Evolutionary conservation across 1,139 yeast species (phyloP).

Genomic region (Suhomyces coccinellae): DNA sequence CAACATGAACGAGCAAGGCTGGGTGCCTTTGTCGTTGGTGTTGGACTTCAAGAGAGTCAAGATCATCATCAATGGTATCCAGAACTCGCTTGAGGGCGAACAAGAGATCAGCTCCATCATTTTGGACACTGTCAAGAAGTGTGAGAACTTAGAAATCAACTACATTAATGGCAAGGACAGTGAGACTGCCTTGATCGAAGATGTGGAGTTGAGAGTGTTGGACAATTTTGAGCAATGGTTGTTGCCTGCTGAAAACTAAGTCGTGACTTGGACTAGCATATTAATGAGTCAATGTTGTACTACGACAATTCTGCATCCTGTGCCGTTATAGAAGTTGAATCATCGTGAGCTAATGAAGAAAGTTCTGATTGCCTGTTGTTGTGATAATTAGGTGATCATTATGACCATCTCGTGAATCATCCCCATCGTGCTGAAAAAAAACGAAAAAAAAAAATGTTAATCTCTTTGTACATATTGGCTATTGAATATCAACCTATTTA

Average conservation of each 20-base stretch:
- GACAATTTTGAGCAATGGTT: constrained; percentile 47
- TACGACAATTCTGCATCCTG: constrained; percentile 8
- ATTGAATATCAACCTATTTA: constrained; percentile 4
- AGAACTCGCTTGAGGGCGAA: constrained; percentile 30
- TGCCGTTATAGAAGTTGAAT: constrained; percentile 4
- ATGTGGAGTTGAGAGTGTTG: constrained; percentile 44
- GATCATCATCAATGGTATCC: constrained; percentile 47
- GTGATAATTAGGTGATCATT: too few relatives aligned
- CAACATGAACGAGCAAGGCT: constrained; percentile 76
- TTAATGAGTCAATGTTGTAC: constrained; percentile 7
- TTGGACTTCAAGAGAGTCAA: constrained; percentile 75
- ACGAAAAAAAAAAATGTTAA: constrained; percentile 1
- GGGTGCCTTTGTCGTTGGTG: constrained; percentile 62
- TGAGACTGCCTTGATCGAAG: constrained; percentile 30
- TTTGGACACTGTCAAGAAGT: constrained; percentile 35
- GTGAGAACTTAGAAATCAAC: constrained; percentile 42
- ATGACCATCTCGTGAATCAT: neutral
- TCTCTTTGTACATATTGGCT: constrained; percentile 6
- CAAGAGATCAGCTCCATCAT: constrained; percentile 26
- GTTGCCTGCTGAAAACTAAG: constrained; percentile 24
- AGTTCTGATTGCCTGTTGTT: neutral
- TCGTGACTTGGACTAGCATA: constrained; percentile 1
- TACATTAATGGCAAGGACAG: constrained; percentile 29
- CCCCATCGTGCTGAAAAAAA: neutral
- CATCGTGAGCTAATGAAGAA: neutral